A percentile compares a stretch with the other conserved stretches of the same genome.
Evolutionary conservation across 129 eudicot genomes (phyloP).

Genomic region (Flaveria ramosissima): DNA sequence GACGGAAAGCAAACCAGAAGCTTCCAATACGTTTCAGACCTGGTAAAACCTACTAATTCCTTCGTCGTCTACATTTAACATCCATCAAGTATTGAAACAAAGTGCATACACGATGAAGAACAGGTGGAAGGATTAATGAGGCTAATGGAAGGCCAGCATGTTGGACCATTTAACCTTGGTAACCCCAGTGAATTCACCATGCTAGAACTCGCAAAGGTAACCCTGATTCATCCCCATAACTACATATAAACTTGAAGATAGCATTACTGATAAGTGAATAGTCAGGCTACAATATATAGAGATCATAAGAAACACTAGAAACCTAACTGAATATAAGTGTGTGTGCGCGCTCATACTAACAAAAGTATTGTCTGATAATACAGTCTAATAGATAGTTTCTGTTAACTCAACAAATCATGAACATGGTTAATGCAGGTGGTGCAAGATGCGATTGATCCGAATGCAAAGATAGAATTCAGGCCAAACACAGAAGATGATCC

Average conservation of each 20-base stretch:
- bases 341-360: too few species aligned
- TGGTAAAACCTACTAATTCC: conserved; percentile 41
- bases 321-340: too few species aligned
- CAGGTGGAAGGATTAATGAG: conserved; percentile 87
- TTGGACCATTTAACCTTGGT: conserved; percentile 92
- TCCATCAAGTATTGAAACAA: neutral
- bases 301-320: too few species aligned
- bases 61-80: neutral
- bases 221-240: neutral
- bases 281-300: too few species aligned
- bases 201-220: conserved; percentile 92
- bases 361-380: too few species aligned
- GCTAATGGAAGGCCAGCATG: conserved; percentile 84
- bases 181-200: conserved; percentile 93
- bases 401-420: neutral
- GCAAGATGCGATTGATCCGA: conserved; percentile 74
- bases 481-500: conserved; percentile 49
- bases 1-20: conserved; percentile 90
- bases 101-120: conserved; percentile 5
- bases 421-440: conserved; percentile 54
- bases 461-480: conserved; percentile 65
- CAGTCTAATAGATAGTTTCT: neutral
- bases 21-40: conserved; percentile 80
- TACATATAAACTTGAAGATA: too few species aligned
- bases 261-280: too few species aligned